Evolutionary conservation across 2,329 filamentous ascomycete genomes (phyloP), one percentile per base, ranked within the genome.

Genomic region (Exophiala oligosperma): DNA sequence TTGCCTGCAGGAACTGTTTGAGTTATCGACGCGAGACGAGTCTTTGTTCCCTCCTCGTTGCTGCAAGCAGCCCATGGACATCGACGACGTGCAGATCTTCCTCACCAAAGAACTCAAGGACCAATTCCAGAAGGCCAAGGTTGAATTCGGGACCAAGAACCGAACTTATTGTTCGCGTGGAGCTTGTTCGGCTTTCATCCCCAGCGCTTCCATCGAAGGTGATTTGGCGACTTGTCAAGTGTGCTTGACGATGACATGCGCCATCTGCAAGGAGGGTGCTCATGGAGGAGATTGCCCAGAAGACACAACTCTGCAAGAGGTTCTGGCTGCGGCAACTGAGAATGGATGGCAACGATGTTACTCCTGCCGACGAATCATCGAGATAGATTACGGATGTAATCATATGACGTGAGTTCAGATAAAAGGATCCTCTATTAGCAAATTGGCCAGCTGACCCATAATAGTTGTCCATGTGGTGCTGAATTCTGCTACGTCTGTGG

Each of bases 311-410:
- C 47, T 65, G n/a, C 62, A 70, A 44, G 66, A 66, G 14, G 49
- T 71, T n/a, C 75, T 91, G 3, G 81, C 84, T 51, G 79, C 88
- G 58, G 87, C 86, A 5, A 84, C 85, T 64, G 78, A 85, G 26
- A 79, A 86, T 52, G 88, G 88, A 24, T 92, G 88, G 87, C 87
- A 90, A 71, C 80, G 84, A 48, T 96, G 91, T 71, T 87, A 86
- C 69, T 85, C 80, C 62, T 96, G 92, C 74, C 84, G 82, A 63
- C 79, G 83, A 40, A 81, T 73, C 12, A 63, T 74, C 14, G 71
- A 73, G 56, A 57, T 74, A 14, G 54, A 52, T 5, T 53, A 52
- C 4, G 72, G 70, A 3, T 74, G 72, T 59, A 69, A 71, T 46
- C 70, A 74, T 54, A 74, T 74, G 50, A 69, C 62, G 70, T 74